Base-by-base conservation (phyloP, 2,329 filamentous ascomycete genomes). In the Aspergillus candidus region DNA sequence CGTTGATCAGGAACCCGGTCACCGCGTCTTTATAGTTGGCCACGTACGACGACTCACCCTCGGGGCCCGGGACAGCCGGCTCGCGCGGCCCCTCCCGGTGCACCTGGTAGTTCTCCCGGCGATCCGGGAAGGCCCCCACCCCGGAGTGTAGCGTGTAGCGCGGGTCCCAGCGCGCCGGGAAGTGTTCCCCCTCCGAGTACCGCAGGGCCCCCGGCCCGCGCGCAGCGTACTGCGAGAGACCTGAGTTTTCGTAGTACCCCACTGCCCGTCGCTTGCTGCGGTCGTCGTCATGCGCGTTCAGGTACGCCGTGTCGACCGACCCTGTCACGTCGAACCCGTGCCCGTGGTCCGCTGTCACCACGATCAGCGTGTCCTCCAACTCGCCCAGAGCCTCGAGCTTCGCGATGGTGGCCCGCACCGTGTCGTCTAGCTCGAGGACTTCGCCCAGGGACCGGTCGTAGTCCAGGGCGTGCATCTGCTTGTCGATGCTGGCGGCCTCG, bases 261-360 rank as follows among this genome's bases (percentile, higher is more conserved):
- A 93, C 72, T 32, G 88, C 87, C 39, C 77, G 73, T 55, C 88
- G 84, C 76, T 89, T 91, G 56, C 78, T 70, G 55, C 88, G 83
- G 62, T 86, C 80, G 13, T 75, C 74, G 6, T 73, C 67, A 56
- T 88, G 79, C 4, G 77, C 76, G 12, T 77, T 71, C 37, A 91
- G 74, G 67, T 90, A 93, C 61, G 84, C 73, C 13, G 87, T 93
- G 60, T 94, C 88, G 38, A 88, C 86, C 51, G 76, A 82, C 50
- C 88, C 88, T 62, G 84, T 90, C 54, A 94, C 88, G 55, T 90
- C 88, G 62, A 94, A 94, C 43, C 88, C 88, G 69, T 94, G 88
- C 34, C 88, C 88, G 72, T 93, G 88, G 60, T 94, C 87, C n/a
- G 87, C 84, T 3, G 87, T 88, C 38, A 93, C 85, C 39, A 94